phyloP scores from a whole-genome alignment of 441 rosid genomes.

The Pelargonium australe region DNA sequence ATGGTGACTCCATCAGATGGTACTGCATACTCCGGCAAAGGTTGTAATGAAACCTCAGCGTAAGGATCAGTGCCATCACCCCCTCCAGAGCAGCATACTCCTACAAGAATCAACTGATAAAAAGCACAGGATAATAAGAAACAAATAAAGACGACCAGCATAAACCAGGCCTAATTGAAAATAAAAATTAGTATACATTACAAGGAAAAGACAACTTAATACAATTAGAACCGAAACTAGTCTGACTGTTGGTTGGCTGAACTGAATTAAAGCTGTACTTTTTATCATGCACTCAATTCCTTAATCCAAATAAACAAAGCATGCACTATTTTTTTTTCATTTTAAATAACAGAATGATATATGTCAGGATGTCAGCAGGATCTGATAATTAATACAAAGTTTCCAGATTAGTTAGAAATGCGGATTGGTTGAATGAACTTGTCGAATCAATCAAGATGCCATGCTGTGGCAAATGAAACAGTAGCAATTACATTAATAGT shows the following conservation, averaged over 20 bases:
- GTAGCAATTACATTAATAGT: not conserved
- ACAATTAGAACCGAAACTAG: not conserved
- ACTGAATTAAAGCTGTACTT: not conserved
- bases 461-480: not conserved
- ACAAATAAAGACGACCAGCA: constrained; percentile 16
- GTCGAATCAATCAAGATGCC: not conserved
- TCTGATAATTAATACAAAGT: not conserved
- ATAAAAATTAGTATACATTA: constrained; percentile 6
- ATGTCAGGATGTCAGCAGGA: not conserved
- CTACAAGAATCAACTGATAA: constrained; percentile 85
- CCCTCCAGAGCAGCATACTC: constrained; percentile 83
- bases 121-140: constrained; percentile 24
- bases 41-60: constrained; percentile 81
- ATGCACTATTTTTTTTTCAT: not conserved
- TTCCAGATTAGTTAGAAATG: not conserved
- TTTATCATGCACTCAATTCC: not conserved
- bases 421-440: no score
- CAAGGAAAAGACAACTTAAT: constrained; percentile 4
- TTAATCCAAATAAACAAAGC: not conserved
- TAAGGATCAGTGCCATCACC: constrained; percentile 81
- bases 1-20: constrained; percentile 94
- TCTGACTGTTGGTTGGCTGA: not conserved
- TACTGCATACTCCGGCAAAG: constrained; percentile 78
- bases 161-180: not conserved
- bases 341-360: not conserved